Conservation (phyloP, 2,329 filamentous ascomycete species). For the Cordyceps javanica region DNA sequence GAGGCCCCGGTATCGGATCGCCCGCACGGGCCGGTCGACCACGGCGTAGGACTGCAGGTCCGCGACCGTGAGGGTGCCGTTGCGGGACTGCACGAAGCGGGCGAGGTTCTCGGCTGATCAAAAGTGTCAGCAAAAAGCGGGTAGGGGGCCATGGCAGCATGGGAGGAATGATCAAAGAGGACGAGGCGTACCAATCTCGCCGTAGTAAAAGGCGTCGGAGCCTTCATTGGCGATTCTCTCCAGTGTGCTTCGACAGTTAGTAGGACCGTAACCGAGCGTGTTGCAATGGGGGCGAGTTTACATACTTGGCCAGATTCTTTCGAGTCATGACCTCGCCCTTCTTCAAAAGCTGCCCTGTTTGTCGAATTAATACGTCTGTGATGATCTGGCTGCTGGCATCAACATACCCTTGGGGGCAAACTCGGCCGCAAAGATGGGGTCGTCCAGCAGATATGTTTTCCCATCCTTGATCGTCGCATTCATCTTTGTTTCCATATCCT, state of each 20-base stretch:
- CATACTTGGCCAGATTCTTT: constrained; percentile 63
- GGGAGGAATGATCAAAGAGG: background rate
- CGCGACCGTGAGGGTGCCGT: constrained; percentile 79
- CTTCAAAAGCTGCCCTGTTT: constrained; percentile 54
- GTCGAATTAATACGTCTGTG: background rate
- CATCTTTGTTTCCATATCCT: constrained; percentile 74
- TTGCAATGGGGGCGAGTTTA: background rate
- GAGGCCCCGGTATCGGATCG: constrained; percentile 62
- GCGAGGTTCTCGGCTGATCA: constrained; percentile 64
- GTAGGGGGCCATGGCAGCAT: background rate
- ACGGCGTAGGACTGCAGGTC: constrained; percentile 71
- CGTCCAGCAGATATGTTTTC: constrained; percentile 61
- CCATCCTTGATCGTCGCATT: constrained; percentile 24
- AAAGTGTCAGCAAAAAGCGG: constrained; percentile 17
- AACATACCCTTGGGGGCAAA: constrained; percentile 69
- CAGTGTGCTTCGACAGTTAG: constrained; percentile 46
- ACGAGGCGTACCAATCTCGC: constrained; percentile 49
- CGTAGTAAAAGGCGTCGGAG: constrained; percentile 66
- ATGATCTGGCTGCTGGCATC: background rate
- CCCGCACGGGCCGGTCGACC: constrained; percentile 56
- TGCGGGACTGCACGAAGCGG: constrained; percentile 55
- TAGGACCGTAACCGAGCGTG: background rate
- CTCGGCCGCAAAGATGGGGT: constrained; percentile 77
- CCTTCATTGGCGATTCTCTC: constrained; percentile 70
- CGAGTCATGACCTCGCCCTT: constrained; percentile 75